Evolutionary conservation across 306 rosid species (phyloP).

Genomic region (Sechiopsis laciniata): DNA sequence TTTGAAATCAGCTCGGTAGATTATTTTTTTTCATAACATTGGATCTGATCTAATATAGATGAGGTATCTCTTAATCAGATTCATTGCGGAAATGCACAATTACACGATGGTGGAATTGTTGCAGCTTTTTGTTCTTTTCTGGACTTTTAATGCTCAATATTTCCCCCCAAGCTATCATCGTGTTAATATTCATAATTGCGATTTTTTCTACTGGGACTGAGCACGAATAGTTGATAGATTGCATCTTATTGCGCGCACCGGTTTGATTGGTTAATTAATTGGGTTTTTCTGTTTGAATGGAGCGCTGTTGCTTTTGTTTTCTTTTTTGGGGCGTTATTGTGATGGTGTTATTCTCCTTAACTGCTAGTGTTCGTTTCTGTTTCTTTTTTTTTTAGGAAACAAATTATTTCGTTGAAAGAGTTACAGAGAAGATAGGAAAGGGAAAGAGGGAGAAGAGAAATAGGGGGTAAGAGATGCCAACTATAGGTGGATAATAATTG

Average conservation of each 20-base stretch:
- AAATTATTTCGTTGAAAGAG: too few relatives aligned
- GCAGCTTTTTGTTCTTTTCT: neutral
- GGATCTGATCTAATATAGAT: neutral
- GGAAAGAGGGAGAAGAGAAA: too few relatives aligned
- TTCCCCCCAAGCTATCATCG: neutral
- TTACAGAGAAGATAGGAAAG: too few relatives aligned
- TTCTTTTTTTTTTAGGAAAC: too few relatives aligned
- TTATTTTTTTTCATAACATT: neutral
- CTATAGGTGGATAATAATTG: too few relatives aligned
- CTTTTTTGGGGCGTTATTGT: neutral
- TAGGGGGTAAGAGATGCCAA: too few relatives aligned
- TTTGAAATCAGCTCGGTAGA: neutral
- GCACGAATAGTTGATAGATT: neutral
- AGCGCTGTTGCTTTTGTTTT: neutral
- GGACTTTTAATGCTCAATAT: neutral
- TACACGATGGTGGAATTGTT: too few relatives aligned
- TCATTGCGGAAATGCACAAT: neutral
- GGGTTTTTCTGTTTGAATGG: neutral
- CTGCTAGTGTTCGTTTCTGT: neutral
- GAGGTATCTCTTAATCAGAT: neutral
- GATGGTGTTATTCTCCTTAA: neutral
- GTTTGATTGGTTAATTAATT: neutral
- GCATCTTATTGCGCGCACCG: neutral
- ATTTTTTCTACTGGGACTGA: neutral
- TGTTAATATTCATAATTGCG: neutral